Evolutionary conservation across 352 stramenopile species (phyloP).

Genomic region (Pythium vanterpoolii): DNA sequence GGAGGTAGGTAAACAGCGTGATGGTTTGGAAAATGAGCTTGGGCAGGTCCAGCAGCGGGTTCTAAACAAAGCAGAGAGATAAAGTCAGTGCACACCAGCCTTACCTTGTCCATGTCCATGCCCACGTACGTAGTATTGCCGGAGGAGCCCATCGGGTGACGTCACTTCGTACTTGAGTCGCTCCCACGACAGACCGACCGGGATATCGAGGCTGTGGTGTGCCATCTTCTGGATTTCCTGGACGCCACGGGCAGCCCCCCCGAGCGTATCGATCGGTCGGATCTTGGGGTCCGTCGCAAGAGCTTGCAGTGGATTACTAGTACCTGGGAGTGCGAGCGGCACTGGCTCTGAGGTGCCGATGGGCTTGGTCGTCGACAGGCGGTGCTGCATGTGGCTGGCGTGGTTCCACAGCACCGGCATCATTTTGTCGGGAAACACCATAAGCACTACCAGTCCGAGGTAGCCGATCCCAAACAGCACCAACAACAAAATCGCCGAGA

Average conservation of each 20-base stretch:
- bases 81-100: neutral
- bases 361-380: constrained; percentile 29
- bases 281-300: neutral
- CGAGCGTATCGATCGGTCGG: neutral
- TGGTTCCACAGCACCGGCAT: neutral
- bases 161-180: constrained; percentile 7
- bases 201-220: neutral
- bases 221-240: neutral
- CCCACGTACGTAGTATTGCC: constrained; percentile 12
- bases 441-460: constrained; percentile 8
- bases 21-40: constrained; percentile 51
- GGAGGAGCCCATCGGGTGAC: constrained; percentile 7
- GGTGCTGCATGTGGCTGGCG: too few species aligned
- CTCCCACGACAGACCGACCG: neutral
- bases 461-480: constrained; percentile 10
- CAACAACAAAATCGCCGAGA: neutral
- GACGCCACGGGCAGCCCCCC: neutral
- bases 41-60: constrained; percentile 36
- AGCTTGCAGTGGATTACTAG: too few species aligned
- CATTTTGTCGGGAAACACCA: constrained; percentile 12
- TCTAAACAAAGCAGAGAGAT: constrained; percentile 22
- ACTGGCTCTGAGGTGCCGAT: neutral
- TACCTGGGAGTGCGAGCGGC: too few species aligned
- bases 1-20: constrained; percentile 39
- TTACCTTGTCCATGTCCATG: neutral